A percentile compares a stretch with the other conserved stretches of the same genome.
These are phyloP conservation scores for Iberis amara DNA, from an alignment of 441 rosid species.

Conservation along the genomic window DNA sequence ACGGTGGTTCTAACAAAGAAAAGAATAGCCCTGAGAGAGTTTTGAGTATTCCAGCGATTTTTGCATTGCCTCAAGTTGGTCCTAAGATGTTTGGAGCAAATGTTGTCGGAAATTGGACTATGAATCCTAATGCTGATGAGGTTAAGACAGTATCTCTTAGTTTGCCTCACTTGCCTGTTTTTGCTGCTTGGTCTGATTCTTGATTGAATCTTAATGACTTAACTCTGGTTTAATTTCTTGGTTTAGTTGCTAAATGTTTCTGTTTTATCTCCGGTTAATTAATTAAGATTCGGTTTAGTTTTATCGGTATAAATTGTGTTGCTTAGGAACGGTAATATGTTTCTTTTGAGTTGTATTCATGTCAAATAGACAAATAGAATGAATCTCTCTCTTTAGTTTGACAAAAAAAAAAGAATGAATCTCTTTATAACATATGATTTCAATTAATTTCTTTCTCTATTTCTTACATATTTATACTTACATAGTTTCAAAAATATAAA, in stretches of 20 bases:
- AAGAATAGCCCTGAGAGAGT: constrained; percentile 42
- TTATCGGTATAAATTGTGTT: constrained; percentile 29
- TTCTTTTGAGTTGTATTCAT: constrained; percentile 10
- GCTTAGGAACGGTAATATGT: constrained; percentile 33
- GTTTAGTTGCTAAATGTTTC: constrained; percentile 30
- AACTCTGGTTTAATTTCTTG: constrained; percentile 29
- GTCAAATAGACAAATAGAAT: not conserved
- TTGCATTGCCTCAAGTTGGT: constrained; percentile 49
- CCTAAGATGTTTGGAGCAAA: constrained; percentile 44
- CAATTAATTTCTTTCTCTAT: constrained; percentile 2
- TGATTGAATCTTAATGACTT: constrained; percentile 19
- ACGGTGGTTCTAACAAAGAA: constrained; percentile 53
- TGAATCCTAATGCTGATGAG: constrained; percentile 49
- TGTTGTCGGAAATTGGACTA: constrained; percentile 41
- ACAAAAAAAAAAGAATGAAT: too few species aligned
- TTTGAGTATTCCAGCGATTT: constrained; percentile 41
- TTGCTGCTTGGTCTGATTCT: constrained; percentile 93
- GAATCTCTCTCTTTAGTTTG: not conserved
- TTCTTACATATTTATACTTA: not conserved
- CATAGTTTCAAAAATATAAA: constrained; percentile 6
- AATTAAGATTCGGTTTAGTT: constrained; percentile 25
- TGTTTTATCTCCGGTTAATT: constrained; percentile 9
- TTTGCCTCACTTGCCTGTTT: constrained; percentile 74
- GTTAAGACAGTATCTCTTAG: constrained; percentile 52
- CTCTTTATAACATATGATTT: constrained; percentile 22